These are phyloP conservation scores for Stachybotrys chartarum DNA, from an alignment of 2,329 filamentous ascomycete genomes.

Conservation along the genomic window DNA sequence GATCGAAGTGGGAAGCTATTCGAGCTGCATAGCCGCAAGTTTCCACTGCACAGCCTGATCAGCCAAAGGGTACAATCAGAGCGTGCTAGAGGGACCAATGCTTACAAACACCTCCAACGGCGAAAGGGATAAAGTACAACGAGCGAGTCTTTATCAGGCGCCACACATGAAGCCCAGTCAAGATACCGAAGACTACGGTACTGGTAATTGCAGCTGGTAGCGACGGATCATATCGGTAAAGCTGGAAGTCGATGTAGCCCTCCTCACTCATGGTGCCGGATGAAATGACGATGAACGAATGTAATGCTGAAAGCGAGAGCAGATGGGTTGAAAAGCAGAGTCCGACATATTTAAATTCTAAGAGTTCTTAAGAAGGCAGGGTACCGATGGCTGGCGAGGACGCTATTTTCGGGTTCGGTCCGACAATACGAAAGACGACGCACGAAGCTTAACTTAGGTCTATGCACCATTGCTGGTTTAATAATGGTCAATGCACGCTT, in stretches of 20 bases:
- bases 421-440: too few species aligned
- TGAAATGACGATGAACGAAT: too few species aligned
- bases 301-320: too few species aligned
- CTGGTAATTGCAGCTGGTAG: constrained; percentile 27
- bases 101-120: constrained; percentile 40
- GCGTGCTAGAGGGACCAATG: constrained; percentile 3
- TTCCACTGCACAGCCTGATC: constrained; percentile 27
- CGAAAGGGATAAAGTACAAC: constrained; percentile 44
- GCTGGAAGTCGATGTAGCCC: constrained; percentile 1
- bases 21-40: constrained; percentile 28
- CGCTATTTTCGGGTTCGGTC: too few species aligned
- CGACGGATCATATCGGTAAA: constrained; percentile 28
- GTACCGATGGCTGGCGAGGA: too few species aligned
- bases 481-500: too few species aligned
- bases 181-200: constrained; percentile 30
- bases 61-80: not conserved
- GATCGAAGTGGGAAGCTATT: constrained; percentile 4
- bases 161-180: constrained; percentile 37
- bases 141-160: constrained; percentile 35
- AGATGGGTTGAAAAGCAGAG: too few species aligned
- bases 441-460: too few species aligned
- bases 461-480: too few species aligned
- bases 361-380: too few species aligned
- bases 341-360: not conserved
- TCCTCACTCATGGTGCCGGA: not conserved